Evolutionary conservation across 306 rosid species (phyloP), one percentile per base, ranked within the genome.

Genomic region (Cucurbita moschata): DNA sequence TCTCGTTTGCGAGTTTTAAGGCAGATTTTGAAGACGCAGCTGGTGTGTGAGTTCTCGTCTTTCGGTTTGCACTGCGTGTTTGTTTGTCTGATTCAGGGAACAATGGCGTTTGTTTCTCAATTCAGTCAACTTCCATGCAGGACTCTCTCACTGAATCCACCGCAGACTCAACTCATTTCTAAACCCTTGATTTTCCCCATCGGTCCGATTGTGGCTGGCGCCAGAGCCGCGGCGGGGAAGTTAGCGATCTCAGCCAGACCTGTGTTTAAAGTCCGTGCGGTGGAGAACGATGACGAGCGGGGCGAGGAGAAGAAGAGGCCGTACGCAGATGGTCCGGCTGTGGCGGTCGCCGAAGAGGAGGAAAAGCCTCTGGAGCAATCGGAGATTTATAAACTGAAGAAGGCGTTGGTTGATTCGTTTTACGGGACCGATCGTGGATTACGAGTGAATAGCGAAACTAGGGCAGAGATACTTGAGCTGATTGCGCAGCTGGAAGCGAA

Each of bases 391-490:
- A 75, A 12, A 10, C 83, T 94, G 81, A 94, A 90, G 89, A 90
- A 84, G 84, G 86, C 85, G 64, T 19, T 94, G 84, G 89, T 94
- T 73, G 88, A 83, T 77, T 84, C 88, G 42, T 90, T 89, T 73
- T 85, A 85, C 53, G 98, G 92, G 39, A 94, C 97, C 3, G 86
- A 86, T 77, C 92, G 96, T 55, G 98, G 98, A 58, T 72, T 90
- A 12, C 84, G 77, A 50, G 98, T 91, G 0, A 74, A 79, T 6
- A 87, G 96, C 79, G 97, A 90, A 71, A 90, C 97, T 0, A 80
- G 97, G 52, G 98, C 97, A 5, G 96, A 90, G 86, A 86, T 94
- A 51, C 88, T 90, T 35, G 98, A 90, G 86, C 92, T 90, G 51
- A 94, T 94, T 74, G 85, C 92, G 4, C 91, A 89, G 75, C 86